These are phyloP conservation scores for Phytopythium helicoides DNA, from an alignment of 352 stramenopile genomes.

Conservation along the genomic window DNA sequence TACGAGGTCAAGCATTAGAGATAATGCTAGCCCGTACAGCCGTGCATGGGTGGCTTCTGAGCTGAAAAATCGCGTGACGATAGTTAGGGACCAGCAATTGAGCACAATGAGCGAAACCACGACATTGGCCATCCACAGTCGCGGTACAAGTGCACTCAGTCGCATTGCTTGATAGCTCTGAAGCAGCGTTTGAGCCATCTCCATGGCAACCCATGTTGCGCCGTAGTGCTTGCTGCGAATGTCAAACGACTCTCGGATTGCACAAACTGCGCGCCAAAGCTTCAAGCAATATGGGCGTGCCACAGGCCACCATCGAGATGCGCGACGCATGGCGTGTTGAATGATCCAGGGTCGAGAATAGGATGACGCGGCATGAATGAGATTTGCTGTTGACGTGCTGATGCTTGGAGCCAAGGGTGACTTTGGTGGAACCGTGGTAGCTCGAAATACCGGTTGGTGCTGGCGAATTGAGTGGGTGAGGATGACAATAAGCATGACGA, in stretches of 20 bases:
- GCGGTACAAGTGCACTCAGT: constrained; percentile 24
- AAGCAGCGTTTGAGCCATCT: constrained; percentile 19
- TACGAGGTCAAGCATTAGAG: constrained; percentile 21
- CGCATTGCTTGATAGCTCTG: constrained; percentile 22
- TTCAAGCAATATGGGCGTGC: background rate
- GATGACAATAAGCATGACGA: constrained; percentile 8
- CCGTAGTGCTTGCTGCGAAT: constrained; percentile 8
- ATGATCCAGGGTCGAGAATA: background rate
- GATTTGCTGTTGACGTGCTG: background rate
- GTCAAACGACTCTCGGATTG: background rate
- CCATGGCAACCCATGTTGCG: constrained; percentile 5
- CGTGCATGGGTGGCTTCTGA: constrained; percentile 5
- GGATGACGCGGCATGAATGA: background rate
- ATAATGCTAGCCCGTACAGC: constrained; percentile 12
- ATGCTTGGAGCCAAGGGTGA: background rate
- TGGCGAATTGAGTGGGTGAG: constrained; percentile 6
- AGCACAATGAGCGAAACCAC: constrained; percentile 19
- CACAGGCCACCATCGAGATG: background rate
- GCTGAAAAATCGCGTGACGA: constrained; percentile 9
- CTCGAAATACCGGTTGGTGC: constrained; percentile 11
- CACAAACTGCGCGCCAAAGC: background rate
- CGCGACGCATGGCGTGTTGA: no score
- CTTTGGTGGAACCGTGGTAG: background rate
- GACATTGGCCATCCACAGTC: constrained; percentile 12
- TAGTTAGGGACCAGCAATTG: constrained; percentile 24